Evolutionary conservation across 2,329 filamentous ascomycete species (phyloP), one percentile per base, ranked within the genome.

Genomic region (Monosporascus ibericus): DNA sequence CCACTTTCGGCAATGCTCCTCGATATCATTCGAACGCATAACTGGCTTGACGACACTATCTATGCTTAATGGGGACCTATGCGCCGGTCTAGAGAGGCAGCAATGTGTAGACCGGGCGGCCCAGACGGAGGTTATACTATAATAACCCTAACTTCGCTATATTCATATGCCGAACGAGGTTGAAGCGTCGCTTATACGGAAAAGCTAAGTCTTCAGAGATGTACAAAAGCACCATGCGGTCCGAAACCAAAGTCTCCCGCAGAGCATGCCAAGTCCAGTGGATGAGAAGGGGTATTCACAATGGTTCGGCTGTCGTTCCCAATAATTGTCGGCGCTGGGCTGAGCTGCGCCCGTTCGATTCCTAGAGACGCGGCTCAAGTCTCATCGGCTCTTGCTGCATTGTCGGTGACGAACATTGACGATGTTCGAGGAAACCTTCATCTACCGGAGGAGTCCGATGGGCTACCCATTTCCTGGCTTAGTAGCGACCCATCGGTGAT

Each of bases 341-440:
- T 27, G 42, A 27, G 17, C 9, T 46, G 42, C 14, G 42, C 11
- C 17, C 42, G 42, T 8, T 46, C 42, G n/a, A 18, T 46, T 11
- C 42, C 42, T 46, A 46, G 42, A 27, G 18, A 42, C 22, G 42
- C 42, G 11, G 42, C 24, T 8, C 42, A 46, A 22, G 15, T 46
- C 42, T 46, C 42, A 11, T 25, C 42, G 17, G 58, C 58, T 9
- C 62, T 64, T n/a, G 49, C 55, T 17, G 54, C 52, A 20, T 52
- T 71, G 7, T 47, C 56, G 1, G 52, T 72, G 2, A 61, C 58
- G 39, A 72, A 73, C 53, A 54, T 72, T 20, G 61, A 67, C 7
- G 65, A 72, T 47, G 64, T 74, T 47, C 64, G 69, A 18, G 69
- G 71, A 24, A 72, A 74, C 52, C 55, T 74, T 20, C 55, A 65